Conservation (phyloP, 768 basidiomycete genomes). For the Dentipellis sp. region DNA sequence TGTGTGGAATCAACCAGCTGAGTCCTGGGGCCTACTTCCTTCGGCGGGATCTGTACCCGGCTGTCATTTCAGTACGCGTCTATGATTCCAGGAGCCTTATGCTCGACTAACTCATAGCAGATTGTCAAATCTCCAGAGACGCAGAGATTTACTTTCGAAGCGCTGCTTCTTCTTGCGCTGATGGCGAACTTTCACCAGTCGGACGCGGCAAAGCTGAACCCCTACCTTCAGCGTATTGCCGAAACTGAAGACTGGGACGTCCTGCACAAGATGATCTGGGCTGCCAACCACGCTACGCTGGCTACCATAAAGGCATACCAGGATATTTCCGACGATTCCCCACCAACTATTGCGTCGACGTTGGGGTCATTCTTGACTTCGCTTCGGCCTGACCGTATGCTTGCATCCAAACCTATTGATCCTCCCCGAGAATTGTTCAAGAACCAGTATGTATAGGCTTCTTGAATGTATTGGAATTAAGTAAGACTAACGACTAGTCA, state of each 20-base stretch:
- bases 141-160: conserved; percentile 49
- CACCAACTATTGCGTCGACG: conserved; percentile 39
- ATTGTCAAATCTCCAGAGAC: conserved; percentile 47
- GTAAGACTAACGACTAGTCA: conserved; percentile 15
- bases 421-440: conserved; percentile 47
- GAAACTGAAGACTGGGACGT: conserved; percentile 38
- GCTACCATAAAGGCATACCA: conserved; percentile 46
- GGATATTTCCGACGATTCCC: conserved; percentile 41
- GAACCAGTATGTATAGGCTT: conserved; percentile 32
- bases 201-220: conserved; percentile 60
- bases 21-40: conserved; percentile 70
- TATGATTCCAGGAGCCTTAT: neutral
- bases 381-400: conserved; percentile 44
- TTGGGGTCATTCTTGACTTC: conserved; percentile 44
- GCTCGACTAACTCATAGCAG: conserved; percentile 23
- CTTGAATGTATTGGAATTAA: neutral
- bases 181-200: conserved; percentile 68
- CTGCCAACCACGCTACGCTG: conserved; percentile 41
- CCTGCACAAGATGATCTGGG: conserved; percentile 51
- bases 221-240: conserved; percentile 46
- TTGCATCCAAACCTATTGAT: conserved; percentile 36
- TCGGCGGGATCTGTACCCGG: conserved; percentile 49
- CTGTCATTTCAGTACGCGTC: conserved; percentile 36
- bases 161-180: conserved; percentile 47
- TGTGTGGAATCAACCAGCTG: conserved; percentile 50